phyloP scores from a whole-genome alignment of 2,329 filamentous ascomycete genomes.

The Arthroderma sp. region DNA sequence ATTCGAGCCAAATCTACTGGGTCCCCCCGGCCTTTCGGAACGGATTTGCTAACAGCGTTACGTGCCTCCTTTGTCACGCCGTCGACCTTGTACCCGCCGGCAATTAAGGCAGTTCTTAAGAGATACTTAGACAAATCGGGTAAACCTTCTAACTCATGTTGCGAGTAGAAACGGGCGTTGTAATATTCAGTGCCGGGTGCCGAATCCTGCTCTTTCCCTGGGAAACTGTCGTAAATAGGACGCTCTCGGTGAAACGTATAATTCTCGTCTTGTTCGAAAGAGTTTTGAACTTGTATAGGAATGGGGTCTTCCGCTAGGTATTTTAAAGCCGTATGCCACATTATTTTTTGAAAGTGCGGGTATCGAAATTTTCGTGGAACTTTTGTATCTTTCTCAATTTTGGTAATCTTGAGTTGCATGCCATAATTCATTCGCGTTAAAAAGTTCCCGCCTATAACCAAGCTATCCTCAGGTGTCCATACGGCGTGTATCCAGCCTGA shows the following conservation, averaged over 20 bases:
- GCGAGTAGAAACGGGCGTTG: conserved; percentile 49
- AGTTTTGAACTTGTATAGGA: conserved; percentile 42
- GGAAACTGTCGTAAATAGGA: conserved; percentile 39
- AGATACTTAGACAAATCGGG: conserved; percentile 48
- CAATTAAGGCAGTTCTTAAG: conserved; percentile 49
- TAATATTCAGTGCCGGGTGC: conserved; percentile 40
- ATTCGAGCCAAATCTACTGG: conserved; percentile 45
- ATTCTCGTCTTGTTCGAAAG: conserved; percentile 42
- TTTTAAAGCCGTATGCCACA: conserved; percentile 53
- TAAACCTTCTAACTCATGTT: conserved; percentile 48
- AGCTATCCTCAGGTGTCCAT: conserved; percentile 55
- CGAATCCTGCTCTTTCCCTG: conserved; percentile 21
- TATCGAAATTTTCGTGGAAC: conserved; percentile 54
- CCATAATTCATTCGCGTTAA: conserved; percentile 51
- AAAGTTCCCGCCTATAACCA: conserved; percentile 60
- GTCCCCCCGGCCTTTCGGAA: conserved; percentile 49
- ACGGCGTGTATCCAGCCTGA: conserved; percentile 62
- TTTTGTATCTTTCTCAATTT: conserved; percentile 55
- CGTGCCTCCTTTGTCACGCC: conserved; percentile 45
- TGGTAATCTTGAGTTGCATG: conserved; percentile 52
- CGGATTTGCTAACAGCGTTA: conserved; percentile 48
- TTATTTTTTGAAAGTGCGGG: conserved; percentile 55
- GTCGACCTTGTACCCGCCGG: conserved; percentile 44
- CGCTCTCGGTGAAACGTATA: conserved; percentile 40
- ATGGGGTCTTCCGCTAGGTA: conserved; percentile 53